Base-by-base conservation (phyloP, 768 basidiomycete species). In the Dioszegia hungarica region DNA sequence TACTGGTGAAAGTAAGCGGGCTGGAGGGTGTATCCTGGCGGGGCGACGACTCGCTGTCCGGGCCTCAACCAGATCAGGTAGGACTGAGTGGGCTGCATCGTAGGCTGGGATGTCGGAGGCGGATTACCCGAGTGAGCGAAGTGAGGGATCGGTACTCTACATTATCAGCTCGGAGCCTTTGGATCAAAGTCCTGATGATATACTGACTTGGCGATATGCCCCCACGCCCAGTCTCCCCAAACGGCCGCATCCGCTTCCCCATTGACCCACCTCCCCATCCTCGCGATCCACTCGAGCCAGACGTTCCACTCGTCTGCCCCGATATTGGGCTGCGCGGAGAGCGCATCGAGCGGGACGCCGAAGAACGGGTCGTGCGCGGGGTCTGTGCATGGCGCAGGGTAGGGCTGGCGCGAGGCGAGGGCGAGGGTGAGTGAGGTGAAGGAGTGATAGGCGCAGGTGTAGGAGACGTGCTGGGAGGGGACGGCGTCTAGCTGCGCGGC, bases 251-350 rank as follows among this genome's bases (percentile, higher is more conserved):
- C 47, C 28, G 31, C n/a, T 11, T 11, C 17, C 9, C 11, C 33
- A 33, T 34, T 34, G 29, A 48, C 22, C 47, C 47, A 48, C 29
- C 28, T 29, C 31, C 17, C 47, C 15, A 29, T 33, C n/a, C 22
- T 48, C 22, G 31, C 47, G 17, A 48, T 33, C 47, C 47, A 48
- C 31, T 48, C 47, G 15, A 48, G 15, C 47, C 47, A 48, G 2
- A 46, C 45, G 24, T 28, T 25, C 45, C 24, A 31, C 17, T 28
- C 45, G 2, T 19, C 27, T 19, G 5, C 2, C 10, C 15, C 27
- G 27, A 46, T 9, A 25, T 46, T 29, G 12, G 8, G 12, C 28
- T 46, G 45, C 5, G 45, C 14, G 28, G 24, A 9, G 45, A 25
- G 20, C 14, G 19, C 9, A 2, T 29, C 45, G 5, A 17, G 14